Conservation (phyloP, 2,329 filamentous ascomycete species). For the Pseudogymnoascus sp. region DNA sequence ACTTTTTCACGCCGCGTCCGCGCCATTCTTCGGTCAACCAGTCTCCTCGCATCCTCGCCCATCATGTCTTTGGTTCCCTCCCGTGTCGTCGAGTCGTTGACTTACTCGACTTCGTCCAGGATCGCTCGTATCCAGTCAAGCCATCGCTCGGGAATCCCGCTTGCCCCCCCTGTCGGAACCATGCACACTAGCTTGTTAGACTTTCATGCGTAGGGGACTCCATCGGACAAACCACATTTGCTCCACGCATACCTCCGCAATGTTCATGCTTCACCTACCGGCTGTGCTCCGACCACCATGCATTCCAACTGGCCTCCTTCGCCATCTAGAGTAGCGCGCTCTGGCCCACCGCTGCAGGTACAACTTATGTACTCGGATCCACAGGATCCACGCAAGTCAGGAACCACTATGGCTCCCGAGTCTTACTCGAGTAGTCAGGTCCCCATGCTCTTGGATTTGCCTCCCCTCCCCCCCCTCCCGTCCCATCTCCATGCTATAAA, state of each 20-base stretch:
- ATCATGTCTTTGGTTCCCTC: slow-evolving; percentile 3
- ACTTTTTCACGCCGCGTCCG: not conserved
- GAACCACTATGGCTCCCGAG: slow-evolving; percentile 8
- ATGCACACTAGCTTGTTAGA: slow-evolving; percentile 6
- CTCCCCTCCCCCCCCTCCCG: not conserved
- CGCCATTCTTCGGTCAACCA: slow-evolving; percentile 5
- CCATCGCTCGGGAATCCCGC: not conserved
- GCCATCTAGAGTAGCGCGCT: not conserved
- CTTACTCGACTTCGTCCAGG: not conserved
- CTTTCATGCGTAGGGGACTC: slow-evolving; percentile 5
- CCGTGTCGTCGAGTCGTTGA: not conserved
- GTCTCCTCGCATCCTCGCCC: not conserved
- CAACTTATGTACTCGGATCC: slow-evolving; percentile 3
- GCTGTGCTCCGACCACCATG: not conserved
- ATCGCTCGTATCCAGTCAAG: slow-evolving; percentile 5
- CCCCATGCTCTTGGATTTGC: not conserved
- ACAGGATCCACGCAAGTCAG: slow-evolving; percentile 5
- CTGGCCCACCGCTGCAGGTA: not conserved
- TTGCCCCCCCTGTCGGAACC: slow-evolving; percentile 3
- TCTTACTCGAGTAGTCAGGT: slow-evolving; percentile 7
- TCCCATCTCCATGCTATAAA: slow-evolving; percentile 8
- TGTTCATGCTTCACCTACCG: slow-evolving; percentile 3
- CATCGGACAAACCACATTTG: slow-evolving; percentile 9
- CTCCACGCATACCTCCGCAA: slow-evolving; percentile 5
- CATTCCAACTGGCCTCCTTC: not conserved